Evolutionary conservation across 805 yeast genomes (phyloP).

Genomic region (Starmerella tilneyi): DNA sequence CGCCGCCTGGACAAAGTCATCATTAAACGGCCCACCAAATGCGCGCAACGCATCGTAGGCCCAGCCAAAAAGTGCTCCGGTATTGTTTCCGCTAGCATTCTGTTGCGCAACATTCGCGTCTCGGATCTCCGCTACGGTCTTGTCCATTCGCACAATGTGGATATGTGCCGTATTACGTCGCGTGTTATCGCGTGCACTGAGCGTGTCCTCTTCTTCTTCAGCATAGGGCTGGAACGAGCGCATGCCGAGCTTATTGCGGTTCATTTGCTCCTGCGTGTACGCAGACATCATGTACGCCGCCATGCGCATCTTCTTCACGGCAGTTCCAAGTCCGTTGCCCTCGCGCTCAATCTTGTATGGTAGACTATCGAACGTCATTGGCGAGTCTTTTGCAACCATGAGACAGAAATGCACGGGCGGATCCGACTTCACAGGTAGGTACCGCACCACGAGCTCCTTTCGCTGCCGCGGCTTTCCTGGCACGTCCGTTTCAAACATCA

Average conservation of each 20-base stretch:
- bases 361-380: constrained; percentile 61
- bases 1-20: constrained; percentile 62
- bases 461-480: constrained; percentile 12
- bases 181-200: constrained; percentile 37
- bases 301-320: constrained; percentile 61
- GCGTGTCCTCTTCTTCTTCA: constrained; percentile 46
- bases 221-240: constrained; percentile 69
- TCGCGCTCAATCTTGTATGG: constrained; percentile 35
- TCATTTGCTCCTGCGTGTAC: constrained; percentile 82
- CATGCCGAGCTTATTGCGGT: constrained; percentile 63
- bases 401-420: constrained; percentile 77
- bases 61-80: constrained; percentile 67
- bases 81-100: constrained; percentile 55
- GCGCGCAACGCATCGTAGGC: constrained; percentile 63
- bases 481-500: constrained; percentile 38
- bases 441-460: constrained; percentile 35
- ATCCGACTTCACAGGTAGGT: constrained; percentile 48
- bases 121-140: constrained; percentile 59
- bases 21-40: constrained; percentile 45
- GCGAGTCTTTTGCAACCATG: constrained; percentile 66
- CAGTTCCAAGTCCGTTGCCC: constrained; percentile 54
- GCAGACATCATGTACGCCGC: constrained; percentile 88
- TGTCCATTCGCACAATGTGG: constrained; percentile 62
- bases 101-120: constrained; percentile 83
- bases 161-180: constrained; percentile 56